phyloP scores from a whole-genome alignment of 176 grass and related monocot genomes.

The Triticum urartu region DNA sequence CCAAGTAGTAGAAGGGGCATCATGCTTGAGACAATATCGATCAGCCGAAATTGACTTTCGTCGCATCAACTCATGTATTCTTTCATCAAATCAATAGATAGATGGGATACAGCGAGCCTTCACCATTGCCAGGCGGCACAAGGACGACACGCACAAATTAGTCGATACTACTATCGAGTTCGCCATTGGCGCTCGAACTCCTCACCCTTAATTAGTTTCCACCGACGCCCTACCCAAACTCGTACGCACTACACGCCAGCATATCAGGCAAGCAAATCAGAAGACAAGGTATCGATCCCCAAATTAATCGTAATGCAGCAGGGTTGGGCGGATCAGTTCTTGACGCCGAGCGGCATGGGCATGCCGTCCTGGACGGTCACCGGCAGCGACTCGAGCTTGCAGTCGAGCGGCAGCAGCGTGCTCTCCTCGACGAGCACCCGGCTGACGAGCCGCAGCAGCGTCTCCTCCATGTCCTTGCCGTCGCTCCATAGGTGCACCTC shows the following conservation, averaged over 20 bases:
- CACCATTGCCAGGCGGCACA: neutral
- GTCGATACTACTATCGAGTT: neutral
- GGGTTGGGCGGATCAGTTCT: conserved; percentile 33
- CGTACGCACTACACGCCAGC: neutral
- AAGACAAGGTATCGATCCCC: neutral
- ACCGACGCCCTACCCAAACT: neutral
- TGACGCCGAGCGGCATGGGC: conserved; percentile 59
- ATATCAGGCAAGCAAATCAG: neutral
- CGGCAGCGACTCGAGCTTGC: conserved; percentile 56
- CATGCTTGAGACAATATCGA: neutral
- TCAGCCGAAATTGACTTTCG: neutral
- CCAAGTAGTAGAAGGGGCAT: neutral
- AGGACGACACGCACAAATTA: neutral
- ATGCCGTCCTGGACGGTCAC: conserved; percentile 38
- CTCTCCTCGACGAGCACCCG: conserved; percentile 29
- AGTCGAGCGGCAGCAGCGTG: conserved; percentile 33
- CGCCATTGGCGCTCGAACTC: neutral
- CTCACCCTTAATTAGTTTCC: neutral
- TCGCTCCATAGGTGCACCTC: conserved; percentile 79
- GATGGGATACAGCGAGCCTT: conserved; percentile 24
- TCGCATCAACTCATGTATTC: neutral
- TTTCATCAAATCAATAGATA: neutral
- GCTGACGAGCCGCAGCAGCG: conserved; percentile 52
- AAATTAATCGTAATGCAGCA: neutral
- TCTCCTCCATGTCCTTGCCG: conserved; percentile 54